Base-by-base conservation (phyloP, 208 protist species). In the Herpetomonas samuelpessoai region DNA sequence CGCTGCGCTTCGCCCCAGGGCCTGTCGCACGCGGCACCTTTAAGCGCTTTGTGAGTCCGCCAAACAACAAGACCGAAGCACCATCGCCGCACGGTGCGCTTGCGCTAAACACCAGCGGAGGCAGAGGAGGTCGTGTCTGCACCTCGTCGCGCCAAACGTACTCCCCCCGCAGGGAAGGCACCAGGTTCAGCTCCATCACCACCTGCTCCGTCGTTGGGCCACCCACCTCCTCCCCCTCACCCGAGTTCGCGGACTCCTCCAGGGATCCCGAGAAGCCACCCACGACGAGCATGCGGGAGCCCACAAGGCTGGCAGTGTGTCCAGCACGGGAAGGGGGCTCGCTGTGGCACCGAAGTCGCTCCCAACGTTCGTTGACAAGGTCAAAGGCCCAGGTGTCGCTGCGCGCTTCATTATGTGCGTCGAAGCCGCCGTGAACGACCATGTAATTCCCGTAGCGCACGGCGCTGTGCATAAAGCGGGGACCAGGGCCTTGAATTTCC, bases 361-460 rank as follows among this genome's bases (percentile, higher is more conserved):
- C 85, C 86, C 88, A 95, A 7, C 75, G 74, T 63, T 86, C 79
- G 59, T 90, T 88, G 59, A 80, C 59, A 53, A 85, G 51, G 51
- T 95, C 86, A 62, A 91, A 95, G 0, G 88, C 88, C 83, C 85
- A 95, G 26, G 67, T 63, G 62, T 95, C 88, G 49, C 57, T 45
- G 48, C 77, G 58, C 28, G 72, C 57, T 59, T 86, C 74, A 57
- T 95, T 95, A 28, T 80, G 73, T 2, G 54, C 61, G 65, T 91
- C 68, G 68, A 85, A 87, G 45, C 88, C 88, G 38, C 88, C 88
- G 59, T 81, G 90, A 24, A 95, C 61, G 39, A 95, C 74, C 76
- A 95, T 91, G 67, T 83, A 95, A 18, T 76, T 71, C 16, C 85
- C 85, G 66, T 88, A 86, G 9, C 83, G 73, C 45, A 91, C 83